A percentile compares a stretch with the other conserved stretches of the same genome.
These are phyloP conservation scores for Cercospora nicotianae DNA, from an alignment of 2,329 filamentous ascomycete genomes.

Conservation along the genomic window DNA sequence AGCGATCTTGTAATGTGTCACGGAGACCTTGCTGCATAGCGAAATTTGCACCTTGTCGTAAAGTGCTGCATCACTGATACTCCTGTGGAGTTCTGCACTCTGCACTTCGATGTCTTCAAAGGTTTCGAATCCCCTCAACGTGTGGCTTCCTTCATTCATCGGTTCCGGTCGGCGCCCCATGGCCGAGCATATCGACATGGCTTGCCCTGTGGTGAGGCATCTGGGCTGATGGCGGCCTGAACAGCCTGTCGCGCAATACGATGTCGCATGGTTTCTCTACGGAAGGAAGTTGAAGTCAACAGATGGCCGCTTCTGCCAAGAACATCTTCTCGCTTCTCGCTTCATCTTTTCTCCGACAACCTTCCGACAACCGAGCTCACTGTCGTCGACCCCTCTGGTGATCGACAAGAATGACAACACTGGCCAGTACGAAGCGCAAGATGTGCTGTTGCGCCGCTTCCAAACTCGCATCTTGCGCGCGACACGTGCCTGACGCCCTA, in stretches of 20 bases:
- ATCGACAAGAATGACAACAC: conserved; percentile 1
- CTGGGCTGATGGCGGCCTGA: background rate
- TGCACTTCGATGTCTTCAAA: background rate
- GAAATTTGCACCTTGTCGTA: background rate
- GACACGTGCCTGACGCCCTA: background rate
- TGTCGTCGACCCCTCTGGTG: background rate
- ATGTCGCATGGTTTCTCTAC: background rate
- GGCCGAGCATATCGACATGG: background rate
- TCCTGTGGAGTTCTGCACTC: no score
- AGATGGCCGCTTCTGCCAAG: background rate
- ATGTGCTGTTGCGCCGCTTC: background rate
- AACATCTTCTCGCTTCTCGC: background rate
- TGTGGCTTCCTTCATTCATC: background rate
- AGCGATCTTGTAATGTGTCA: background rate
- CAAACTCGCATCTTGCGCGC: background rate
- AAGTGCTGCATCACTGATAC: background rate
- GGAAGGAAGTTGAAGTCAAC: background rate
- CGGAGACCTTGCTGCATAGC: background rate
- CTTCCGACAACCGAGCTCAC: background rate
- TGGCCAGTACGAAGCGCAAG: background rate
- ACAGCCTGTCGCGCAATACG: background rate
- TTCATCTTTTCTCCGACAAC: background rate
- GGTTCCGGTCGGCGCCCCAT: background rate
- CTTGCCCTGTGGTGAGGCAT: background rate
- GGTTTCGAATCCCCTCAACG: background rate